Evolutionary conservation across 2,329 filamentous ascomycete genomes (phyloP), one percentile per base, ranked within the genome.

Genomic region (Exophiala calicioides): DNA sequence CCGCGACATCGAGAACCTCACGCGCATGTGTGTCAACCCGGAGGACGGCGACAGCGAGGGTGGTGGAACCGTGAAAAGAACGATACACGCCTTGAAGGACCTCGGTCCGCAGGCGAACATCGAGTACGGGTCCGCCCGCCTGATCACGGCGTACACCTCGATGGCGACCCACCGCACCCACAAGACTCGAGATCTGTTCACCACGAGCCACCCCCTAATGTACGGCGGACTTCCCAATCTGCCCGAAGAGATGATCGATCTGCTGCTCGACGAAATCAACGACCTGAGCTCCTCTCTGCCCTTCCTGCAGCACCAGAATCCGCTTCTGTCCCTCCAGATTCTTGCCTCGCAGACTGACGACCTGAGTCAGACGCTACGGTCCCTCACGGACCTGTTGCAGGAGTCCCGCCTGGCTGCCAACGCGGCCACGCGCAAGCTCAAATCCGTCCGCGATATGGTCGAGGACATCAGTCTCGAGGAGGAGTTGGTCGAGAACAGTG

Each of bases 391-490:
- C 65, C 90, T 88, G 3, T 76, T 98, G 24, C 91, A 97, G 68
- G 95, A 97, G 85, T 90, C 86, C 23, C 84, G 89, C 9, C 91
- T 97, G 68, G 86, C 88, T 1, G 93, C 88, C 0, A 86, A 83
- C 3, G 85, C 86, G 7, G 93, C 91, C 1, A 84, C 85, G 2
- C 77, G 93, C 44, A 80, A 89, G 33, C 72, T 98, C 40, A 85
- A 86, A 58, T 87, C 82, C 26, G 90, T 88, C 5, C 87, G 85
- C 59, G 90, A 95, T 64, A 81, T 95, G 51, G 85, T 97, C 1
- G 81, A 84, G 2, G 91, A 96, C 60, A 84, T 96, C 73, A 80
- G 84, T 55, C 80, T 81, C 48, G 93, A 97, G 61, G 84, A 88
- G 50, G 89, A 95, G 60, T 75, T 84, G 23, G 81, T 84, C 38